Conservation (phyloP, 2,329 filamentous ascomycete species). For the Xylariaceae sp. region DNA sequence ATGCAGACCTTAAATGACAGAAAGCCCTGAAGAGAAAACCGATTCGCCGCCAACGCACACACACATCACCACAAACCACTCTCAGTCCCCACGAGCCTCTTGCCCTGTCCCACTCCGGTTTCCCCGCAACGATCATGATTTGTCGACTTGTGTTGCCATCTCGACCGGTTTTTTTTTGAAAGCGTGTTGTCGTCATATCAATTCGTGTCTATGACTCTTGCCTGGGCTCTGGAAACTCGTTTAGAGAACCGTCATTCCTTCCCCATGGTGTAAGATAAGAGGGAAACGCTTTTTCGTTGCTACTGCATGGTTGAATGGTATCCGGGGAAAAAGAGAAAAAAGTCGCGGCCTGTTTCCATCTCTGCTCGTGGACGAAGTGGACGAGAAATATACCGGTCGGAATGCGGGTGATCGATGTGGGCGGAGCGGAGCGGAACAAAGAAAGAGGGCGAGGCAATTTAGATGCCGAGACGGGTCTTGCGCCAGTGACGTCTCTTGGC, state of each 20-base stretch:
- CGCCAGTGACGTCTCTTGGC: slow-evolving; percentile 99
- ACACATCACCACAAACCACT: slow-evolving; percentile 11
- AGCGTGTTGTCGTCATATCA: slow-evolving; percentile 7
- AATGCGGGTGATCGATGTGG: slow-evolving; percentile 19
- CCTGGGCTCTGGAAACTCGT: too few relatives aligned
- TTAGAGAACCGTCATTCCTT: too few relatives aligned
- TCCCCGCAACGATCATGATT: slow-evolving; percentile 5
- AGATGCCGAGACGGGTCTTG: slow-evolving; percentile 99
- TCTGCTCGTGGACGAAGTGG: too few relatives aligned
- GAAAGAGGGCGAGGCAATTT: slow-evolving; percentile 55
- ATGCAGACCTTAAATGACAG: slow-evolving; percentile 35
- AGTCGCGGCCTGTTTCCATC: too few relatives aligned
- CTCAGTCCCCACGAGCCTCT: slow-evolving; percentile 11
- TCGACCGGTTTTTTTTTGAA: too few relatives aligned
- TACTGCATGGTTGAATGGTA: too few relatives aligned
- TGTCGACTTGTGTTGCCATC: slow-evolving; percentile 5
- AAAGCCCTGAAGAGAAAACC: slow-evolving; percentile 28
- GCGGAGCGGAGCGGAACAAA: too few relatives aligned
- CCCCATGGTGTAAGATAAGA: too few relatives aligned
- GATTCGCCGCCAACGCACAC: slow-evolving; percentile 21
- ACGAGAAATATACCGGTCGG: slow-evolving; percentile 10
- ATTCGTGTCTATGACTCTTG: too few relatives aligned
- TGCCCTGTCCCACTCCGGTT: too few relatives aligned
- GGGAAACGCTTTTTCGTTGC: too few relatives aligned
- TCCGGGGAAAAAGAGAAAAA: too few relatives aligned